Evolutionary conservation across 129 eudicot species (phyloP), one percentile per base, ranked within the genome.

Genomic region (Erigeron canadensis): DNA sequence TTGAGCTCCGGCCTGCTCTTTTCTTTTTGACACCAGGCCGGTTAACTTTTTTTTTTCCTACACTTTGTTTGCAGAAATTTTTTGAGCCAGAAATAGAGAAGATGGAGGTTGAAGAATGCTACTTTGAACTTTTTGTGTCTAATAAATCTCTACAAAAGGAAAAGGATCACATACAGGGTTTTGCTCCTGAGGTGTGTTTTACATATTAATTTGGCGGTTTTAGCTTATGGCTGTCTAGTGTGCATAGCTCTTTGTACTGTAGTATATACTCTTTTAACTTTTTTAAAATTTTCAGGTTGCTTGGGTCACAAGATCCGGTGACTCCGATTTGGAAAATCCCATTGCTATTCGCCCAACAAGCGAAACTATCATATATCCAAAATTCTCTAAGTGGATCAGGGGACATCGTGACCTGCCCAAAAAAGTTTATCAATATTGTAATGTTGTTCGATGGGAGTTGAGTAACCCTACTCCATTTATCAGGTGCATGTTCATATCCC

Each of bases 371-470:
- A 87, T 58, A 39, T 58, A 58, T 58, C 41, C 63, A 1, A 19
- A 58, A 2, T 58, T 58, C 22, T 22, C 16, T 22, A 58, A 58
- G 82, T 89, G 96, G 94, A 89, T 89, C 42, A 87, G 96, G 67
- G 94, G 96, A 39, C 96, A 89, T 68, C 90, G 90, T 40, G 94
- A 89, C 80, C 77, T 89, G 70, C 96, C 96, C 19, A 61, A 84
- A 76, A 84, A 79, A 47, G 87, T 86, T 37, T 86, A 89, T 72
- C 96, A 90, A 72, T 90, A 95, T 94, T 87, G 94, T 72, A 90
- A 90, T 81, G 96, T 90, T 81, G 95, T 90, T 46, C 81, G 96
- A 63, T 89, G 96, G 97, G 97, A 90, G 50, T 87, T 87, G 75
- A 90, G 95, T 83, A 75, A 90, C 68, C 95, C 97, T 43, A 90